Conservation (phyloP, 2,329 filamentous ascomycete species). For the Rachicladosporium sp. region DNA sequence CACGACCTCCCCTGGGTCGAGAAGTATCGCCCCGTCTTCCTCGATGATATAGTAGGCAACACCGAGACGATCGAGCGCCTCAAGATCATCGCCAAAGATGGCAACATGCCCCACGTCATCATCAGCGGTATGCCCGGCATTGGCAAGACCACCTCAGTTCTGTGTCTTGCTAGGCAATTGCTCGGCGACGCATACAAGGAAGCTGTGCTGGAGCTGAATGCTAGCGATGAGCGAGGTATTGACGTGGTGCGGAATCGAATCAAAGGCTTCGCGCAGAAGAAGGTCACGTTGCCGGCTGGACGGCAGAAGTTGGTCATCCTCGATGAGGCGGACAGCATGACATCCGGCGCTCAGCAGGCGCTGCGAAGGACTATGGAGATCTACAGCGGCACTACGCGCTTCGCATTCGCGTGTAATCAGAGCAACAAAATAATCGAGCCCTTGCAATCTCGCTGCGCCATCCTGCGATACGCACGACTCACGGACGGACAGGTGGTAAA, state of each 20-base stretch:
- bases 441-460: conserved; percentile 92
- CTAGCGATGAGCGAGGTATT: conserved; percentile 90
- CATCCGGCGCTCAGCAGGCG: conserved; percentile 87
- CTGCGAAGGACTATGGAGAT: conserved; percentile 96
- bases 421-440: conserved; percentile 99
- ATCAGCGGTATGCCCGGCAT: conserved; percentile 99
- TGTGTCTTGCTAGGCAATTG: conserved; percentile 84
- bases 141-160: conserved; percentile 90
- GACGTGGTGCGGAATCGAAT: conserved; percentile 95
- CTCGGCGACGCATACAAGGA: conserved; percentile 93
- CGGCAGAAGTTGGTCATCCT: conserved; percentile 95
- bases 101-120: conserved; percentile 98
- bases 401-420: conserved; percentile 97
- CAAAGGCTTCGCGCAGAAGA: conserved; percentile 98
- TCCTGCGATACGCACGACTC: conserved; percentile 81
- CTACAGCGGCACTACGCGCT: conserved; percentile 89
- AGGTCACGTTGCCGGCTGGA: conserved; percentile 82
- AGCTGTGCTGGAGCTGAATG: conserved; percentile 90
- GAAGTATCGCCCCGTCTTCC: conserved; percentile 88
- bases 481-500: conserved; percentile 90
- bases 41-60: conserved; percentile 95
- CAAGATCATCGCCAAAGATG: conserved; percentile 96
- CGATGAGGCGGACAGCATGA: conserved; percentile 96
- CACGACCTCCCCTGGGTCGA: conserved; percentile 91
- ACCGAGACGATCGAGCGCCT: conserved; percentile 93